A percentile compares a stretch with the other conserved stretches of the same genome.
phyloP scores from a whole-genome alignment of 805 yeast genomes.

The Kazachstania psychrophila region DNA sequence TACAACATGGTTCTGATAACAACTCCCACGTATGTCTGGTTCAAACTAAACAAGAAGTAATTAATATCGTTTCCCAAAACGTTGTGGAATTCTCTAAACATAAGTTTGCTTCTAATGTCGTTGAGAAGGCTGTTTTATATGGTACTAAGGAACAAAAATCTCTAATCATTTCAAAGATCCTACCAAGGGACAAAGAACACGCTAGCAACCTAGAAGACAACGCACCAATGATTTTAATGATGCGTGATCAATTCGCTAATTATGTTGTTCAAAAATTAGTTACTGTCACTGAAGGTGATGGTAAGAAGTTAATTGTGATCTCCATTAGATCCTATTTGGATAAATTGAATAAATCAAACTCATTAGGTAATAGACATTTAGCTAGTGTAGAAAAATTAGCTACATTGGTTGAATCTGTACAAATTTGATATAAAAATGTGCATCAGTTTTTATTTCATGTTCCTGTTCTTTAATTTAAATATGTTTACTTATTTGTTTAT shows the following conservation, averaged over 20 bases:
- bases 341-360: slow-evolving; percentile 31
- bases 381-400: slow-evolving; percentile 33
- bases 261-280: slow-evolving; percentile 93
- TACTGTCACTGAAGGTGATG: slow-evolving; percentile 63
- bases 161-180: slow-evolving; percentile 55
- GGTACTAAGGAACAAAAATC: slow-evolving; percentile 58
- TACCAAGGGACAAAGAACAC: slow-evolving; percentile 40
- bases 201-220: slow-evolving; percentile 47
- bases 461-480: too few species aligned
- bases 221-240: slow-evolving; percentile 77
- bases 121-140: slow-evolving; percentile 80
- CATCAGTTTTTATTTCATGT: too few species aligned
- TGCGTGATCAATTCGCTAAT: slow-evolving; percentile 96
- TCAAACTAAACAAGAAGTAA: slow-evolving; percentile 35
- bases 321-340: slow-evolving; percentile 75
- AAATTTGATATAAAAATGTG: too few species aligned
- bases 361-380: slow-evolving; percentile 28
- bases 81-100: slow-evolving; percentile 85
- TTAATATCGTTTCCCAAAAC: slow-evolving; percentile 57
- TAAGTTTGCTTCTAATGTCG: slow-evolving; percentile 95
- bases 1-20: slow-evolving; percentile 39
- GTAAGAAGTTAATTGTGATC: slow-evolving; percentile 58
- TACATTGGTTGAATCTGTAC: slow-evolving; percentile 25
- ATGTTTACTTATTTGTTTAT: too few species aligned
- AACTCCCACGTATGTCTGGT: slow-evolving; percentile 33